Evolutionary conservation across 2,329 filamentous ascomycete species (phyloP), one percentile per base, ranked within the genome.

Genomic region (Nannizziopsis barbatae): DNA sequence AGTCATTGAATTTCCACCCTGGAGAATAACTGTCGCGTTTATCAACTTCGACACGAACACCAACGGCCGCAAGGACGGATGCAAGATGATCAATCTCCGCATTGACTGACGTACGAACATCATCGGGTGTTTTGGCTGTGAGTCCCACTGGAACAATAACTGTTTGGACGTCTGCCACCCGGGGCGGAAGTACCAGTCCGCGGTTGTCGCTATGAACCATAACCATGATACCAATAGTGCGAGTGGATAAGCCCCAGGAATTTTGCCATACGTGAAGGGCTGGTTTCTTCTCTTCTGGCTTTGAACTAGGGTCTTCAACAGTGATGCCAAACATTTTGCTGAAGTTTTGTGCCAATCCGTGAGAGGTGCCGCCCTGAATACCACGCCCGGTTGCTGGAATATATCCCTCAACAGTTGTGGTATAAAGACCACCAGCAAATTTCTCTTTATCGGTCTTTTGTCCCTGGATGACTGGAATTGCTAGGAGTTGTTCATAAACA

Each of bases 281-380:
- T 57, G 82, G 76, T 56, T 85, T 84, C 70, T 86, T 84, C 66
- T 92, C 80, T 42, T 77, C 81, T 41, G 75, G 73, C 61, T 81
- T 81, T 44, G 75, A 77, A 52, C 75, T 74, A 18, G 92, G 92
- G 62, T 98, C 89, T 67, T 98, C 90, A 27, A 98, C 87, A 0
- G 84, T 94, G 65, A 98, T 96, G 67, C 92, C 84, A 65, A 96
- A 98, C 89, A 98, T 98, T 71, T 93, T 95, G 66, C 84, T 89
- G 71, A 98, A 98, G 72, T 98, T 95, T 71, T 98, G 92, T 46
- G 92, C 92, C 7, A 98, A 76, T 55, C 82, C 87, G 73, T 98
- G 92, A 45, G 87, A 95, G 36, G 92, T 98, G 46, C 81, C 92
- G 56, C 89, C 92, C 71, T 98, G 92, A 52, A 98, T 96, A 65